A percentile compares a stretch with the other conserved stretches of the same genome.
Conservation (phyloP, 805 yeast species). For the Wickerhamiella brachini region DNA sequence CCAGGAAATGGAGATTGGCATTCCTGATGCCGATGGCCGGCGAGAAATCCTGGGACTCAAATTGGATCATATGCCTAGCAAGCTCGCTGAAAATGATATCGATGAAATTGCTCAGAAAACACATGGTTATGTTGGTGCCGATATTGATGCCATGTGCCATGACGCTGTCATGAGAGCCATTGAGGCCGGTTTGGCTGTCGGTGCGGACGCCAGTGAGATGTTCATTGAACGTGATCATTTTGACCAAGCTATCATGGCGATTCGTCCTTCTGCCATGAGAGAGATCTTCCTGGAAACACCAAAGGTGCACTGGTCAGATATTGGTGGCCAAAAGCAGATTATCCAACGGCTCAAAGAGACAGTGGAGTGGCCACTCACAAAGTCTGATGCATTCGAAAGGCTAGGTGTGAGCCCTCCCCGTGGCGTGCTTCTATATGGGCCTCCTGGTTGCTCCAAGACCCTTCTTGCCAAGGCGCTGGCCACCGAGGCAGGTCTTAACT, state of each 20-base stretch:
- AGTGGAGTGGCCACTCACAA: constrained; percentile 81
- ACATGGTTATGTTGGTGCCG: constrained; percentile 98
- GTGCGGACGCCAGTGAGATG: constrained; percentile 23
- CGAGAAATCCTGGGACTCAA: constrained; percentile 55
- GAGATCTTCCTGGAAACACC: constrained; percentile 93
- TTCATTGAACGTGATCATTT: constrained; percentile 44
- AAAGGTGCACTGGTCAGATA: constrained; percentile 82
- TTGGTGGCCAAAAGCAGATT: constrained; percentile 84
- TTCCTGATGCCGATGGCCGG: constrained; percentile 78
- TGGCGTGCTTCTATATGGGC: constrained; percentile 88
- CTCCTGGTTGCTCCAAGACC: constrained; percentile 97
- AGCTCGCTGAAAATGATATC: constrained; percentile 42
- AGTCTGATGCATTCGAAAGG: constrained; percentile 57
- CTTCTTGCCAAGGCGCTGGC: constrained; percentile 91
- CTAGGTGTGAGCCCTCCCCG: constrained; percentile 85
- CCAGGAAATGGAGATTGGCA: constrained; percentile 78
- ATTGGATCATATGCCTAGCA: constrained; percentile 45
- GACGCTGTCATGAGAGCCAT: constrained; percentile 82
- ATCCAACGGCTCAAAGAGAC: constrained; percentile 76
- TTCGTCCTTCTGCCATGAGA: constrained; percentile 93
- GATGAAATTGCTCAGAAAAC: constrained; percentile 56
- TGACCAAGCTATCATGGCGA: constrained; percentile 58
- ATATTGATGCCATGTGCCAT: constrained; percentile 70
- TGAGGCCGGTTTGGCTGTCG: constrained; percentile 36
- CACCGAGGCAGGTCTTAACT: constrained; percentile 86